A percentile compares a stretch with the other conserved stretches of the same genome.
phyloP scores from a whole-genome alignment of 2,329 filamentous ascomycete species.

The Pyrenophora graminea region DNA sequence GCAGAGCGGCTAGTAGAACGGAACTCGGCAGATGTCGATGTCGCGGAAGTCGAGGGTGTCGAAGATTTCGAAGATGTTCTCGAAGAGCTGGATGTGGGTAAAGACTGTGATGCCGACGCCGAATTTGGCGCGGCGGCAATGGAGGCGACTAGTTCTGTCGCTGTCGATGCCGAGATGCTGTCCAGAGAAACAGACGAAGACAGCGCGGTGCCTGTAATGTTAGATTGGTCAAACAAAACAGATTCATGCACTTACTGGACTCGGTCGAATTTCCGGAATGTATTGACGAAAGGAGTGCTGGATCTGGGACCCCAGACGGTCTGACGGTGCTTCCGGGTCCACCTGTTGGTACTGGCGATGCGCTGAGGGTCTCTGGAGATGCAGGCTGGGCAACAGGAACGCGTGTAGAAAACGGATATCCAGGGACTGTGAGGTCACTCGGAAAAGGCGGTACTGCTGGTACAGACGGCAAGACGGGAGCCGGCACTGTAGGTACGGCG shows the following conservation, averaged over 20 bases:
- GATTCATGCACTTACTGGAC: conserved; percentile 9
- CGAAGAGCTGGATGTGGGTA: conserved; percentile 14
- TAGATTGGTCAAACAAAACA: neutral
- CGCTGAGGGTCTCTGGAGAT: conserved; percentile 8
- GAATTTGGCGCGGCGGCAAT: conserved; percentile 11
- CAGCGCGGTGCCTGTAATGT: conserved; percentile 6
- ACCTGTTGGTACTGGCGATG: conserved; percentile 16
- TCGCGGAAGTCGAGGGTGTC: conserved; percentile 1
- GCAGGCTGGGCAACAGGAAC: conserved; percentile 13
- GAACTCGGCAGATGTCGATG: conserved; percentile 14
- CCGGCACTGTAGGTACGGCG: conserved; percentile 18
- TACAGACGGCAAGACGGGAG: conserved; percentile 22
- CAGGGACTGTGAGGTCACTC: conserved; percentile 39
- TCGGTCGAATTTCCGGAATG: conserved; percentile 23
- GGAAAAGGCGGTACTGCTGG: conserved; percentile 45
- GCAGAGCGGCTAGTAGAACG: conserved; percentile 14
- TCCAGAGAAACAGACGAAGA: conserved; percentile 1
- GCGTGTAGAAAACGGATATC: conserved; percentile 41
- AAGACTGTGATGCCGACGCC: conserved; percentile 9
- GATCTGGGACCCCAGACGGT: conserved; percentile 1
- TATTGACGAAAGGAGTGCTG: conserved; percentile 5
- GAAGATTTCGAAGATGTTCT: conserved; percentile 3
- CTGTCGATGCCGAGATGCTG: conserved; percentile 9
- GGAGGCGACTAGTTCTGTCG: conserved; percentile 1
- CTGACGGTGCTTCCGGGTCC: conserved; percentile 7